These are phyloP conservation scores for Termitomyces sp. DNA, from an alignment of 768 basidiomycete genomes.

Conservation along the genomic window DNA sequence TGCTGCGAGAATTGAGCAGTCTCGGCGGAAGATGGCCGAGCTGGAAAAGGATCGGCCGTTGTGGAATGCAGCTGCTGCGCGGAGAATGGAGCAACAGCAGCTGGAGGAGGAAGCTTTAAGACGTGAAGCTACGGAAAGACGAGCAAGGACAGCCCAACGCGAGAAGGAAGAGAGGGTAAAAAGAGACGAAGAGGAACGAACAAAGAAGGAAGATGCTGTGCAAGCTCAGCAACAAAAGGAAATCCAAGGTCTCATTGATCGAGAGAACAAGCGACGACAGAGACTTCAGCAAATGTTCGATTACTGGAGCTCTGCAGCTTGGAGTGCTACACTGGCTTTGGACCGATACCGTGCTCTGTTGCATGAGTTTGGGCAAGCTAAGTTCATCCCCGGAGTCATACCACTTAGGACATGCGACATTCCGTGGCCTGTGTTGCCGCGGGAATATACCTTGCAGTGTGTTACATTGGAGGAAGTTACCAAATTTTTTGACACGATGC, in stretches of 20 bases:
- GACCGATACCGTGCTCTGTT: slow-evolving; percentile 60
- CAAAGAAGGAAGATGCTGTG: slow-evolving; percentile 15
- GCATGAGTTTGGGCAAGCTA: slow-evolving; percentile 58
- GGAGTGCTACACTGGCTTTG: slow-evolving; percentile 62
- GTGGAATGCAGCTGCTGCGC: slow-evolving; percentile 51
- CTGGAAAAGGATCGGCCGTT: slow-evolving; percentile 58
- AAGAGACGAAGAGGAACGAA: slow-evolving; percentile 12
- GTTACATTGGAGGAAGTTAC: slow-evolving; percentile 70
- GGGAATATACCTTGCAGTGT: slow-evolving; percentile 51
- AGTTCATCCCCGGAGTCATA: slow-evolving; percentile 43
- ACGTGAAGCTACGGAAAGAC: slow-evolving; percentile 17
- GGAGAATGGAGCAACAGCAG: slow-evolving; percentile 35
- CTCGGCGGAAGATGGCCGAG: slow-evolving; percentile 61
- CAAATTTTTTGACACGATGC: slow-evolving; percentile 56
- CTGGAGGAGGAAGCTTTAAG: slow-evolving; percentile 30
- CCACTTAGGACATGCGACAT: slow-evolving; percentile 57
- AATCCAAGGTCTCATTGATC: slow-evolving; percentile 18
- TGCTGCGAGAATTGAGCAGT: slow-evolving; percentile 49
- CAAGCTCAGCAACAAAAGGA: slow-evolving; percentile 12
- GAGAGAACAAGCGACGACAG: slow-evolving; percentile 31
- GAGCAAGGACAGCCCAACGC: slow-evolving; percentile 15
- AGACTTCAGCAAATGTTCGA: slow-evolving; percentile 38
- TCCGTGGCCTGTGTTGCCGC: slow-evolving; percentile 74
- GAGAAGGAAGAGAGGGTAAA: slow-evolving; percentile 24
- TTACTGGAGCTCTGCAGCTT: slow-evolving; percentile 54